Evolutionary conservation across 495 filamentous ascomycete genomes (phyloP), one percentile per base, ranked within the genome.

Genomic region (Trichocladium antarcticum): DNA sequence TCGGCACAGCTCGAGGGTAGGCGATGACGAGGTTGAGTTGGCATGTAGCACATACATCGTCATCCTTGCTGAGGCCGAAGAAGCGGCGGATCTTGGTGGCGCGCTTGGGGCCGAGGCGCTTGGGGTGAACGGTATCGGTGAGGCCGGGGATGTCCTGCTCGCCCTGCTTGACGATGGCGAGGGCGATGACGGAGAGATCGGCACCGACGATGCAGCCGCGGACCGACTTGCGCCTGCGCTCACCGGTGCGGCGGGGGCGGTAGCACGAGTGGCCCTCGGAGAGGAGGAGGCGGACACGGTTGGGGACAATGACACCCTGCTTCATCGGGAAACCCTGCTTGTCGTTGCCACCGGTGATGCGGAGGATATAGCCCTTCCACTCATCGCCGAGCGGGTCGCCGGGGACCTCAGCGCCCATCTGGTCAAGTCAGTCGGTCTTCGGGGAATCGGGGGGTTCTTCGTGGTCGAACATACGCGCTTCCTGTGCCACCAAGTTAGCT

Each of bases 321-420:
- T 97, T 97, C 92, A 98, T 98, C 54, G 92, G 92, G 79, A 98
- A 98, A 76, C 92, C 92, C 77, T 98, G 92, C 85, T 98, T 98
- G 85, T 98, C 92, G 83, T 98, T 98, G 70, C 93, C 92, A 68
- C 92, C 92, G 64, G 92, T 98, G 75, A 98, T 96, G 68, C 82
- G 85, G 81, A 89, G 83, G 74, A 93, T 81, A 76, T 97, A 98
- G 70, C 92, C 92, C 78, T 92, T 93, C 84, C 90, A 98, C 75
- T 98, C 92, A 68, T 94, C 85, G 58, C 92, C 93, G 62, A 98
- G 81, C 66, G 81, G 82, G 73, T 98, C 92, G 65, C 81, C 92
- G 55, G 81, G 72, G 64, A 98, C 89, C 81, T 98, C 92, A 68
- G 83, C 80, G 70, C 92, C 92, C 92, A 97, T 97, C 78, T 90